Percentiles rank a stretch among this genome's conserved stretches.
Evolutionary conservation across 306 rosid species (phyloP).

Genomic region (Luffa aegyptiaca): DNA sequence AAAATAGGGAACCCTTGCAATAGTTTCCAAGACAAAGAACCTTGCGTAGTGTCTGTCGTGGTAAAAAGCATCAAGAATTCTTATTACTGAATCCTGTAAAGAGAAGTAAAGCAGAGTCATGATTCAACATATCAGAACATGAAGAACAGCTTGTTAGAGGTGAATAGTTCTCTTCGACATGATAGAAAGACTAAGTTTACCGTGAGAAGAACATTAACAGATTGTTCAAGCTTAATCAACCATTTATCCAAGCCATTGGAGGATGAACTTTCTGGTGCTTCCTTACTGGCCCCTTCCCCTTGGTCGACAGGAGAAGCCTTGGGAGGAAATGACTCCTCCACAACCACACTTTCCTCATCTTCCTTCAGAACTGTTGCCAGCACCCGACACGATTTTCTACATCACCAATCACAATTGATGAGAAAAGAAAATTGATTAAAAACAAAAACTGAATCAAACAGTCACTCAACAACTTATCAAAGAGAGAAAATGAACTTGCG

Average conservation of each 20-base stretch:
- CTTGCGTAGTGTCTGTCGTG: slow-evolving; percentile 75
- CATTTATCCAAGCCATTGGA: slow-evolving; percentile 36
- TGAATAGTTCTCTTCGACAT: not conserved
- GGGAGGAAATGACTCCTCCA: slow-evolving; percentile 45
- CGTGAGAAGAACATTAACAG: slow-evolving; percentile 73
- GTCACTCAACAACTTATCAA: not conserved
- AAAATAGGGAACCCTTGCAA: slow-evolving; percentile 96
- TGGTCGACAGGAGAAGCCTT: slow-evolving; percentile 31
- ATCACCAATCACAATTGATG: not conserved
- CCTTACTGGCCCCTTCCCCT: slow-evolving; percentile 8
- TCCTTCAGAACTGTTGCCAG: slow-evolving; percentile 58
- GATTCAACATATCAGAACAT: not conserved
- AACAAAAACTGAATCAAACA: not conserved
- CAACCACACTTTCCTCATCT: slow-evolving; percentile 46
- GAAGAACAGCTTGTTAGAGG: not conserved
- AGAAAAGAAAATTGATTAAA: not conserved
- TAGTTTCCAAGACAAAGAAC: slow-evolving; percentile 91
- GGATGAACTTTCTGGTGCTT: slow-evolving; percentile 22
- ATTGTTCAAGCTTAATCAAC: slow-evolving; percentile 66
- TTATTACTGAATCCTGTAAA: slow-evolving; percentile 84
- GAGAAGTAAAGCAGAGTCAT: slow-evolving; percentile 1
- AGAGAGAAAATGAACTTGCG: not conserved
- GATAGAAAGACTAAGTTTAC: slow-evolving; percentile 21
- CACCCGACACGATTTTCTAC: slow-evolving; percentile 29
- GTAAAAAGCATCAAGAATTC: slow-evolving; percentile 70